Conservation (phyloP, 306 rosid genomes). For the Arachis stenosperma region DNA sequence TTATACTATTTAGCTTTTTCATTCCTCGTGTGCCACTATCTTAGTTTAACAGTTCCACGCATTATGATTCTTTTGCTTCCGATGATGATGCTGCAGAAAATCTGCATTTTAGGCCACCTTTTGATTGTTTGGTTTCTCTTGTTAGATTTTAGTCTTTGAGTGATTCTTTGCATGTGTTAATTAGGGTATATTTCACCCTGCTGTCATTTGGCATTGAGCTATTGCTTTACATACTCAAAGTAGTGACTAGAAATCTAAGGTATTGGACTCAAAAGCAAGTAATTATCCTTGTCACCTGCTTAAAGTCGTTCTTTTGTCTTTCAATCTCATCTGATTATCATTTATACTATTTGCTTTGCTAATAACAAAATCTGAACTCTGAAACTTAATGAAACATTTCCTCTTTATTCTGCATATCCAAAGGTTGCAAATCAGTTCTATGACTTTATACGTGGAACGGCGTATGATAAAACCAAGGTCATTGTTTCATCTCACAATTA, state of each 20-base stretch:
- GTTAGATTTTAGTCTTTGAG: constrained; percentile 14
- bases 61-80: constrained; percentile 24
- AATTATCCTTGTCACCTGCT: neutral
- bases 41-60: constrained; percentile 1
- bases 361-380: constrained; percentile 26
- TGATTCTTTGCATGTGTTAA: neutral
- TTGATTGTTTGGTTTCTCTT: neutral
- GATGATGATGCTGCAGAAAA: constrained; percentile 29
- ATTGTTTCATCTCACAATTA: constrained; percentile 96
- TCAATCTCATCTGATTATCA: neutral
- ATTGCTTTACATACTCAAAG: constrained; percentile 9
- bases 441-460: constrained; percentile 67
- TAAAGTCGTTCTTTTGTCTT: neutral
- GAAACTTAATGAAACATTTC: constrained; percentile 34
- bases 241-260: constrained; percentile 29
- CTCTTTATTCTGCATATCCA: constrained; percentile 41
- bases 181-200: neutral
- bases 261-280: constrained; percentile 4
- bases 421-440: constrained; percentile 83
- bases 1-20: neutral
- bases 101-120: neutral
- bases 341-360: constrained; percentile 27
- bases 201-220: neutral
- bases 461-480: constrained; percentile 63
- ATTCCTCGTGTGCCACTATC: constrained; percentile 5